A percentile compares a stretch with the other conserved stretches of the same genome.
These are phyloP conservation scores for Fusarium sp. DNA, from an alignment of 2,329 filamentous ascomycete genomes.

Conservation along the genomic window DNA sequence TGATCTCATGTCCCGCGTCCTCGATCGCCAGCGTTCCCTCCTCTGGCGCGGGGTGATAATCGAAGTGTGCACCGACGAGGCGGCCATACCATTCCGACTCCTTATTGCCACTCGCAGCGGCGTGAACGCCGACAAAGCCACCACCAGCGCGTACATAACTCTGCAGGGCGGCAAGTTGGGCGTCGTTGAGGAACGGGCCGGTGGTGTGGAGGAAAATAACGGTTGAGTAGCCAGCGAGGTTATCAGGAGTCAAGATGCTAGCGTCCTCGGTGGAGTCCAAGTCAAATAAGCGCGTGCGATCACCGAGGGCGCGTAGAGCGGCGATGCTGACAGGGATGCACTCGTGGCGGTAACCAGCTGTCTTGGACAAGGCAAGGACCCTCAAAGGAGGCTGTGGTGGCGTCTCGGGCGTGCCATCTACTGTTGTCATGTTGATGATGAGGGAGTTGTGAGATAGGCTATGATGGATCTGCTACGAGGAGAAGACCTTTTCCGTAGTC, in stretches of 20 bases:
- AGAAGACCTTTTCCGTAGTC: background rate
- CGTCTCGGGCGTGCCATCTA: background rate
- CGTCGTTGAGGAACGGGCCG: background rate
- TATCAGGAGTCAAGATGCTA: background rate
- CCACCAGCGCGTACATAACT: conserved; percentile 5
- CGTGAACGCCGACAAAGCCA: conserved; percentile 30
- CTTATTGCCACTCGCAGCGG: conserved; percentile 7
- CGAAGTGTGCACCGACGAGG: conserved; percentile 21
- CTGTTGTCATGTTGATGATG: background rate
- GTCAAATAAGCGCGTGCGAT: background rate
- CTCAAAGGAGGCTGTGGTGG: background rate
- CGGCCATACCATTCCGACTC: background rate
- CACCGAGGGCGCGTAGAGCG: conserved; percentile 1
- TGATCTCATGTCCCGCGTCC: conserved; percentile 2
- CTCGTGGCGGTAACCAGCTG: conserved; percentile 21
- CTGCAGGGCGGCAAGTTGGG: background rate
- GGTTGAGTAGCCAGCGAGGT: conserved; percentile 1
- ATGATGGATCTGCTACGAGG: background rate
- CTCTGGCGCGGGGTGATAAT: conserved; percentile 19
- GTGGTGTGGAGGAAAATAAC: conserved; percentile 25
- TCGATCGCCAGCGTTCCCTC: conserved; percentile 15
- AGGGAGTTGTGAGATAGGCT: background rate
- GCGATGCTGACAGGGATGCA: conserved; percentile 18
- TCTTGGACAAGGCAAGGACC: conserved; percentile 25
- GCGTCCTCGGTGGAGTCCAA: conserved; percentile 19